Conservation (phyloP, 352 stramenopile genomes). For the Elongisporangium prolatum region DNA sequence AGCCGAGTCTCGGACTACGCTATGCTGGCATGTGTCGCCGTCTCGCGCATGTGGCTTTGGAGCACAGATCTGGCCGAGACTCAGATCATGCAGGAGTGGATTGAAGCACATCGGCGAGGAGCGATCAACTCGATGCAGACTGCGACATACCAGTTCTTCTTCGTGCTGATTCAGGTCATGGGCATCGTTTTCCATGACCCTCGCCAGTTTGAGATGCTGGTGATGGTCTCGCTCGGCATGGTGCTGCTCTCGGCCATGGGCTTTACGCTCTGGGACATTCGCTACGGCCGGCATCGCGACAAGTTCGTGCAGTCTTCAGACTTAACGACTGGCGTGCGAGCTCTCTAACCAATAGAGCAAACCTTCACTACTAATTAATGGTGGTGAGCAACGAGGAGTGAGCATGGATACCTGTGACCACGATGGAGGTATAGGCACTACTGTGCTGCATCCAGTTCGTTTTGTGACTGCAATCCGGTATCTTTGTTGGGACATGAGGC, state of each 20-base stretch:
- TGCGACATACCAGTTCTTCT: conserved; percentile 59
- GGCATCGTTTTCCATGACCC: conserved; percentile 51
- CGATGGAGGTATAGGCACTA: no score
- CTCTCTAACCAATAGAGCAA: no score
- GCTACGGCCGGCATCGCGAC: conserved; percentile 36
- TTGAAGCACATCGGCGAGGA: conserved; percentile 39
- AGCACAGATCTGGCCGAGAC: conserved; percentile 52
- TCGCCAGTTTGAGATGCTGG: conserved; percentile 48
- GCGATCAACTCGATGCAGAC: conserved; percentile 67
- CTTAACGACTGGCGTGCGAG: not conserved
- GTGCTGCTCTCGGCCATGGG: conserved; percentile 39
- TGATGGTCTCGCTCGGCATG: conserved; percentile 42
- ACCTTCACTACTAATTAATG: no score
- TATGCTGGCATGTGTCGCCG: conserved; percentile 41
- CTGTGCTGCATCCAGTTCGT: no score
- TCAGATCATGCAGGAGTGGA: conserved; percentile 72
- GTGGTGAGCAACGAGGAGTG: no score
- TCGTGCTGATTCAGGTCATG: conserved; percentile 44
- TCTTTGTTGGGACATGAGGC: no score
- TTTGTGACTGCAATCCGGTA: no score
- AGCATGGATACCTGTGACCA: no score
- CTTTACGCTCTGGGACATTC: conserved; percentile 44
- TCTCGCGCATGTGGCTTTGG: conserved; percentile 57
- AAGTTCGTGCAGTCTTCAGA: conserved; percentile 18
- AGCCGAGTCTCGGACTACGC: conserved; percentile 44